Base-by-base conservation (phyloP, 1,284 basidiomycete species). In the Melampsora larici-populina region DNA sequence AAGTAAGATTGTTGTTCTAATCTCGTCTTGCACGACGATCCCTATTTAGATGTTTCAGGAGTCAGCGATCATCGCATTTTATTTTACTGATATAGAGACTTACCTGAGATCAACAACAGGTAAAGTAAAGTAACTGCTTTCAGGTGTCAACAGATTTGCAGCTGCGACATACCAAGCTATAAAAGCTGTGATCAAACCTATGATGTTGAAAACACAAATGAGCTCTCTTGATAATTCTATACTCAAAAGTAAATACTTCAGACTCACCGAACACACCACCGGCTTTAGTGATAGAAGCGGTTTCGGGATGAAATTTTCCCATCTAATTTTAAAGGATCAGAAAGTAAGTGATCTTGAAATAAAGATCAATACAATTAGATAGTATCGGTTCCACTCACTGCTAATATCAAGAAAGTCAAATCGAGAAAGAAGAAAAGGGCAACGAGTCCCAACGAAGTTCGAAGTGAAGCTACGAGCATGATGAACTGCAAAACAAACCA, bases 371-470 rank as follows among this genome's bases (percentile, higher is more conserved):
- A 15, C 33, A 26, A 36, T 36, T 24, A 8, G 2, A 66, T 9
- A 11, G 46, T 26, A n/a, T 33, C 17, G 4, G n/a, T 33, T 3
- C 2, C 3, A 75, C 72, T 75, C 21, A 75, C 72, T 64, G 63
- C 72, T 80, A 87, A 82, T 0, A 86, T 79, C 70, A 85, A 81
- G 83, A 87, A 87, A 17, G 86, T 87, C 48, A 87, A 79, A 43
- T 88, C 86, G 6, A 97, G 88, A 86, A 89, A 89, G 83, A 88
- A 87, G 85, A 97, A 91, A 36, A 96, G 86, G 2, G 86, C 81
- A 60, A 89, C 86, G 74, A 93, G 87, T 1, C 87, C 88, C 46
- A 91, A 70, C 75, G 88, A 91, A 63, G 89, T 89, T 73, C 90
- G 88, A 11, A 92, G 83, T 0, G 89, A 85, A 1, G 87, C 90